Percentiles rank a stretch among this genome's conserved stretches.
Evolutionary conservation across 768 basidiomycete species (phyloP).

Genomic region (Coprinopsis strossmayeri): DNA sequence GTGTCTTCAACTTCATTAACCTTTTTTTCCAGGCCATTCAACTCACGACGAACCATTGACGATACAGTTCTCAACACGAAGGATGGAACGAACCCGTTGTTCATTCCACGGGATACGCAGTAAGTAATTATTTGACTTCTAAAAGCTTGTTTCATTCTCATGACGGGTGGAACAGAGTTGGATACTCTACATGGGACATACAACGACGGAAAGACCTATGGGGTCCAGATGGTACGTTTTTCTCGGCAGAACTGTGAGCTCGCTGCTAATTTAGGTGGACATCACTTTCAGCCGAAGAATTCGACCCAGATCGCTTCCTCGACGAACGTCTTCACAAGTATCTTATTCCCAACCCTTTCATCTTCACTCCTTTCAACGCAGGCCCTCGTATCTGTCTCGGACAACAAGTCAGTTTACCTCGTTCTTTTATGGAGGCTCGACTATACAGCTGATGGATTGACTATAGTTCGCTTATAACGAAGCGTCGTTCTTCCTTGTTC

Average conservation of each 20-base stretch:
- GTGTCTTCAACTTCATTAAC: too few species aligned
- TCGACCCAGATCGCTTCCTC: slow-evolving; percentile 53
- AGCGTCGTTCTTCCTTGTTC: slow-evolving; percentile 39
- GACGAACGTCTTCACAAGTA: slow-evolving; percentile 42
- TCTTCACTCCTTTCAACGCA: slow-evolving; percentile 36
- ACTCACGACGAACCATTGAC: slow-evolving; percentile 10
- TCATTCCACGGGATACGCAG: slow-evolving; percentile 25
- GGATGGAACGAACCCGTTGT: slow-evolving; percentile 18
- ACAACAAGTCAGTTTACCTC: slow-evolving; percentile 26
- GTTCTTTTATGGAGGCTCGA: not conserved
- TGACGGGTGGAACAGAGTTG: not conserved
- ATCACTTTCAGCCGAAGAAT: slow-evolving; percentile 29
- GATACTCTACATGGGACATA: slow-evolving; percentile 37
- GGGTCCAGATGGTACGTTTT: slow-evolving; percentile 43
- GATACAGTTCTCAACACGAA: not conserved
- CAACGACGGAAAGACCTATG: slow-evolving; percentile 45
- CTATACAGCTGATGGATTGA: not conserved
- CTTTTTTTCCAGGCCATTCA: not conserved
- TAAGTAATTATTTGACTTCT: slow-evolving; percentile 10
- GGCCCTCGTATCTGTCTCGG: slow-evolving; percentile 33
- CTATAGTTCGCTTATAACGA: slow-evolving; percentile 48
- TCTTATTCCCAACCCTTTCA: slow-evolving; percentile 36
- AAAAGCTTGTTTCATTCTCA: not conserved
- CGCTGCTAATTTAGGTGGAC: not conserved
- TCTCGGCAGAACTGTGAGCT: not conserved